These are phyloP conservation scores for Candida palmyrensis DNA, from an alignment of 805 yeast species.

Conservation along the genomic window DNA sequence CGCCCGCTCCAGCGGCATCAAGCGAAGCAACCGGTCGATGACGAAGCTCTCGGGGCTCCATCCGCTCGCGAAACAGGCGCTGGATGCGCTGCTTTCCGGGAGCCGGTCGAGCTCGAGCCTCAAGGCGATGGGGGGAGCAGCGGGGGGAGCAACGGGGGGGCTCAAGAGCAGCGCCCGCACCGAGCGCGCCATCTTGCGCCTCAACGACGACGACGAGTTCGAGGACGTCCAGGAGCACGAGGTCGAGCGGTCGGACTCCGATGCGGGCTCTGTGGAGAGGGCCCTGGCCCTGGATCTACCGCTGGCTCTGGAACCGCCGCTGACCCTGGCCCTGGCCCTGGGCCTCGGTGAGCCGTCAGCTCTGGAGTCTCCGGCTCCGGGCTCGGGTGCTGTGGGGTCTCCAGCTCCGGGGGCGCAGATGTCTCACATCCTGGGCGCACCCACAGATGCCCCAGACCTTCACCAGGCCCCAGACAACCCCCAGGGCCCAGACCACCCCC, in stretches of 20 bases:
- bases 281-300: not conserved
- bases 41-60: constrained; percentile 33
- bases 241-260: not conserved
- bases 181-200: constrained; percentile 33
- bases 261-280: constrained; percentile 1
- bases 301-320: not conserved
- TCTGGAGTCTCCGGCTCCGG: too few relatives aligned
- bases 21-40: constrained; percentile 30
- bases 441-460: not conserved
- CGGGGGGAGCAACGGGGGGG: constrained; percentile 21
- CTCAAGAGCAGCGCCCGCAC: constrained; percentile 32
- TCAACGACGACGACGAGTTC: constrained; percentile 34
- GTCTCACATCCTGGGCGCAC: not conserved
- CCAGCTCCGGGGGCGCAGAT: too few relatives aligned
- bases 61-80: constrained; percentile 24
- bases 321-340: not conserved
- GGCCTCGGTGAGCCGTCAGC: too few relatives aligned
- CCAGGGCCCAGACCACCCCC: not conserved
- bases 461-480: not conserved
- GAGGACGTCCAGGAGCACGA: constrained; percentile 25
- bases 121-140: constrained; percentile 27
- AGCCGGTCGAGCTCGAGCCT: constrained; percentile 30
- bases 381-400: too few relatives aligned
- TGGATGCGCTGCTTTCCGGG: constrained; percentile 17
- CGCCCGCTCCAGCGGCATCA: constrained; percentile 18